phyloP scores from a whole-genome alignment of 306 rosid species.

The Prunus padus region DNA sequence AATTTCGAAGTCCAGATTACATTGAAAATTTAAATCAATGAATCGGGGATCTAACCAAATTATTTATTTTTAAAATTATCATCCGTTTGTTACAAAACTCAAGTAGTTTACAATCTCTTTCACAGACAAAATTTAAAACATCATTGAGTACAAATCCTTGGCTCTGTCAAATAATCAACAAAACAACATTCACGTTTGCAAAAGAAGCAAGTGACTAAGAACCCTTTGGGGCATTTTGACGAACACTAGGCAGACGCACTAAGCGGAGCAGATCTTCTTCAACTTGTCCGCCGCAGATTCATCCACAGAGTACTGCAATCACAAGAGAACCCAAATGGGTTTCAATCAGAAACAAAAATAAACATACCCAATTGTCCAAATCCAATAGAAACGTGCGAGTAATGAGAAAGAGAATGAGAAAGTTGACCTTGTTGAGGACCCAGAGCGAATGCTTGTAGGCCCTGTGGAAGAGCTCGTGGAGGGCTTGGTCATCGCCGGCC shows the following conservation, averaged over 20 bases:
- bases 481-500: slow-evolving; percentile 34
- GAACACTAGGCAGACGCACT: slow-evolving; percentile 41
- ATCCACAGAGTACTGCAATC: slow-evolving; percentile 65
- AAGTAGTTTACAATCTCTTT: neutral
- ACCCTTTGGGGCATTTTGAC: slow-evolving; percentile 27
- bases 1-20: neutral
- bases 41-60: neutral
- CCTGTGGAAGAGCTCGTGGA: slow-evolving; percentile 47
- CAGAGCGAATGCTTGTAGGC: slow-evolving; percentile 71
- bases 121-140: neutral
- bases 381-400: neutral
- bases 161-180: neutral
- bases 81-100: neutral
- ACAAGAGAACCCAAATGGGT: neutral
- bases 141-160: neutral
- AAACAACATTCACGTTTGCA: neutral
- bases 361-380: no score
- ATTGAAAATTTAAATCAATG: neutral
- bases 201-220: neutral
- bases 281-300: slow-evolving; percentile 67
- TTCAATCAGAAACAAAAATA: neutral
- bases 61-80: neutral
- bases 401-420: neutral
- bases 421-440: slow-evolving; percentile 73
- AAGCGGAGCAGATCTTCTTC: slow-evolving; percentile 42